phyloP scores from a whole-genome alignment of 805 yeast species.

The Yarrowia sp. region DNA sequence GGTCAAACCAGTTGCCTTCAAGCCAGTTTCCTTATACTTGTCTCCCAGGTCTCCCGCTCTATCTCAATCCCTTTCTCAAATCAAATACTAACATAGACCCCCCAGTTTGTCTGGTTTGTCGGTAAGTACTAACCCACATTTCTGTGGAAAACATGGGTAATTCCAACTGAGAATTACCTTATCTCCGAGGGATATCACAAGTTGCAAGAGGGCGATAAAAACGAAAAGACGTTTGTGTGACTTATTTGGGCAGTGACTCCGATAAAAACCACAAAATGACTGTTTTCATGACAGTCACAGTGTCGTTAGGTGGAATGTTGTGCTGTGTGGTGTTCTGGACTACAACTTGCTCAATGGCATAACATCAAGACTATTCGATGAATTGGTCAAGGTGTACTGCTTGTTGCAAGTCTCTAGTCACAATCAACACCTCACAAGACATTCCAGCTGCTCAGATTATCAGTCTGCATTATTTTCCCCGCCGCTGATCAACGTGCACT shows the following conservation, averaged over 20 bases:
- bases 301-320: neutral
- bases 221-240: neutral
- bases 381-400: too few relatives aligned
- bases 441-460: neutral
- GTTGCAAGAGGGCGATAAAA: neutral
- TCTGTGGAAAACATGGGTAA: too few relatives aligned
- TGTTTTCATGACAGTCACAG: too few relatives aligned
- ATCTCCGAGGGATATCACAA: neutral
- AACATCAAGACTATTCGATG: too few relatives aligned
- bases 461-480: neutral
- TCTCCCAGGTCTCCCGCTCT: too few relatives aligned
- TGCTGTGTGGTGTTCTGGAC: neutral
- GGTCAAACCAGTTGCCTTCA: too few relatives aligned
- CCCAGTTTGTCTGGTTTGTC: conserved; percentile 74
- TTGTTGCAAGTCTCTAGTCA: neutral
- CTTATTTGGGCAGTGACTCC: neutral
- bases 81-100: conserved; percentile 37
- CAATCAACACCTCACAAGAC: neutral
- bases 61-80: too few relatives aligned
- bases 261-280: too few relatives aligned
- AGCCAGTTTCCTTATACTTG: too few relatives aligned
- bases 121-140: conserved; percentile 32
- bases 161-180: too few relatives aligned
- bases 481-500: neutral
- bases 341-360: too few relatives aligned